Conservation (phyloP, 2,329 filamentous ascomycete species). For the Diplocarpon mali region DNA sequence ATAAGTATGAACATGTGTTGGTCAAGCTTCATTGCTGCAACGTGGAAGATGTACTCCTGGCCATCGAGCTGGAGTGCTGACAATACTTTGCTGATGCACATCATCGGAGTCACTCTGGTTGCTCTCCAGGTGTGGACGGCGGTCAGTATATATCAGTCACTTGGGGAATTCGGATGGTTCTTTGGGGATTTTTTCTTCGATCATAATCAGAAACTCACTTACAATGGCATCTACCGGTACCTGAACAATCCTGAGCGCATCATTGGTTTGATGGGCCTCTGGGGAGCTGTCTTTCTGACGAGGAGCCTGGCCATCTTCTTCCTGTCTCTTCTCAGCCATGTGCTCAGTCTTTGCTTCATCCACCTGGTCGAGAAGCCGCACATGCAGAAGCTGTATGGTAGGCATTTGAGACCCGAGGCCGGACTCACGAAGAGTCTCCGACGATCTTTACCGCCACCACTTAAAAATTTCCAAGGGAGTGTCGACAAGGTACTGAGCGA, state of each 20-base stretch:
- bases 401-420: constrained; percentile 71
- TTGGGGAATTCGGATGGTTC: constrained; percentile 98
- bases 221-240: constrained; percentile 95
- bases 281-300: constrained; percentile 89
- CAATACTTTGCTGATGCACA: constrained; percentile 76
- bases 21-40: constrained; percentile 75
- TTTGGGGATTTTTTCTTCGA: constrained; percentile 99
- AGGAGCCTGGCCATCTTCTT: constrained; percentile 80
- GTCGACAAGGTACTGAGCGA: constrained; percentile 82
- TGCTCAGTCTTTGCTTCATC: constrained; percentile 77
- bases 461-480: constrained; percentile 74
- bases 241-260: constrained; percentile 95
- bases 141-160: constrained; percentile 83
- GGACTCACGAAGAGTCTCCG: constrained; percentile 88
- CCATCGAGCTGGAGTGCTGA: constrained; percentile 80
- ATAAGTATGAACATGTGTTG: constrained; percentile 87
- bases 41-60: constrained; percentile 93
- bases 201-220: constrained; percentile 76
- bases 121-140: constrained; percentile 88
- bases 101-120: constrained; percentile 70
- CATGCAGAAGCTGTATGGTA: constrained; percentile 95
- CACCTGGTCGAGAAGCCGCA: constrained; percentile 91
- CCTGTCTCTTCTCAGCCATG: constrained; percentile 74
- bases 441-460: constrained; percentile 69
- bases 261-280: constrained; percentile 86